Base-by-base conservation (phyloP, 768 basidiomycete genomes). In the Lactarius sp. region DNA sequence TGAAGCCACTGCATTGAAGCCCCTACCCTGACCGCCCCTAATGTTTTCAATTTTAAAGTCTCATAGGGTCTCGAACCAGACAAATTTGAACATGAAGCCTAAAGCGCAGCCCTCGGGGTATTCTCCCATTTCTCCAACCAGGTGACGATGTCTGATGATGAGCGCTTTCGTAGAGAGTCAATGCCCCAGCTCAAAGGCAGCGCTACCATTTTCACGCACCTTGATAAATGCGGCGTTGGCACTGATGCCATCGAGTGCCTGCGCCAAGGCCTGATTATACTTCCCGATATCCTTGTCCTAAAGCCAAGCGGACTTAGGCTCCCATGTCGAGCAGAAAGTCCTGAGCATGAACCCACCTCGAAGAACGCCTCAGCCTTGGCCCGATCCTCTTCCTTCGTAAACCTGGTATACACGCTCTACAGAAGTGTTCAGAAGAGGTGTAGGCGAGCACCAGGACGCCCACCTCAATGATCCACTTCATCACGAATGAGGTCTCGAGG, bases 51-150 rank as follows among this genome's bases (percentile, higher is more conserved):
- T 27, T 27, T 27, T 2, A 27, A 27, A 27, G 27, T 27, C 27
- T 27, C 27, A 27, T 27, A 27, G 27, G 27, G 27, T 1, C 27
- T 27, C 27, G 27, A 27, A 27, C 27, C 27, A 27, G 27, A 27
- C 22, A 27, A 27, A 1, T 27, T 27, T n/a, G n/a, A n/a, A 27
- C 27, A 27, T 27, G 27, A 27, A 27, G 18, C 27, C 50, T 22
- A 64, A 9, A 58, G 44, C 34, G 44, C 16, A 8, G 55, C 22
- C 42, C 18, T 57, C 33, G 4, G 50, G 36, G n/a, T 33, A 3
- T 49, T 54, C 36, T 60, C 61, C 65, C 67, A 62, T n/a, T 57
- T 49, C n/a, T 60, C 65, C 27, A 68, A 22, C 67, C 67, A 68
- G 12, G 37, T 39, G 44, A 50, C 33, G n/a, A 66, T n/a, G 42